Percentiles rank a stretch among this genome's conserved stretches.
These are phyloP conservation scores for Gloeostereum incarnatum DNA, from an alignment of 768 basidiomycete genomes.

Conservation along the genomic window DNA sequence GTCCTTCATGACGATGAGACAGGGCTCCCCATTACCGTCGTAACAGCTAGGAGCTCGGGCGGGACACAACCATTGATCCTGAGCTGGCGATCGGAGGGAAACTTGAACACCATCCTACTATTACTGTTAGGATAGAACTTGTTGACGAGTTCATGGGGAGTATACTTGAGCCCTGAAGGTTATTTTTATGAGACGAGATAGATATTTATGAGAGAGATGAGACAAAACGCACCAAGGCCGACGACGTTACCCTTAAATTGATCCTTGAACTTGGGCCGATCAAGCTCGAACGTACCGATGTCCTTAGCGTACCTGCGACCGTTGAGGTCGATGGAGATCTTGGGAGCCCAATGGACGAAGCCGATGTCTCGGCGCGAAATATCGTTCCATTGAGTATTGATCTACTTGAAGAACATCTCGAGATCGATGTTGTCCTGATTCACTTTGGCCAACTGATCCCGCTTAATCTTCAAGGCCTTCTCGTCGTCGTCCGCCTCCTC, in stretches of 20 bases:
- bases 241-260: conserved; percentile 21
- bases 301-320: conserved; percentile 15
- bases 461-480: conserved; percentile 6
- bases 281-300: conserved; percentile 16
- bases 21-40: conserved; percentile 16
- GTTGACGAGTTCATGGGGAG: background rate
- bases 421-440: conserved; percentile 12
- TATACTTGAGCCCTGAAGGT: background rate
- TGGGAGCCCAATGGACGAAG: conserved; percentile 14
- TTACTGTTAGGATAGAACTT: conserved; percentile 1
- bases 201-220: conserved; percentile 11
- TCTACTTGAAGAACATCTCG: conserved; percentile 14
- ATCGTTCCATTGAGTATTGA: conserved; percentile 13
- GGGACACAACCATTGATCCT: conserved; percentile 11
- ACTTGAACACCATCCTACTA: conserved; percentile 11
- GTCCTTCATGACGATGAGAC: conserved; percentile 24
- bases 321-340: conserved; percentile 13
- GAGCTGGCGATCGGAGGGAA: conserved; percentile 10
- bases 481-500: conserved; percentile 9
- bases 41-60: conserved; percentile 9
- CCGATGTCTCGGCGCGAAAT: conserved; percentile 15
- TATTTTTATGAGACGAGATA: conserved; percentile 7
- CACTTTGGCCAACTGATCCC: conserved; percentile 10
- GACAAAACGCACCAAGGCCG: conserved; percentile 18
- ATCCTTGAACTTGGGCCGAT: conserved; percentile 15